Evolutionary conservation across 139 green algal species (phyloP).

Genomic region (Micromonas commoda): DNA sequence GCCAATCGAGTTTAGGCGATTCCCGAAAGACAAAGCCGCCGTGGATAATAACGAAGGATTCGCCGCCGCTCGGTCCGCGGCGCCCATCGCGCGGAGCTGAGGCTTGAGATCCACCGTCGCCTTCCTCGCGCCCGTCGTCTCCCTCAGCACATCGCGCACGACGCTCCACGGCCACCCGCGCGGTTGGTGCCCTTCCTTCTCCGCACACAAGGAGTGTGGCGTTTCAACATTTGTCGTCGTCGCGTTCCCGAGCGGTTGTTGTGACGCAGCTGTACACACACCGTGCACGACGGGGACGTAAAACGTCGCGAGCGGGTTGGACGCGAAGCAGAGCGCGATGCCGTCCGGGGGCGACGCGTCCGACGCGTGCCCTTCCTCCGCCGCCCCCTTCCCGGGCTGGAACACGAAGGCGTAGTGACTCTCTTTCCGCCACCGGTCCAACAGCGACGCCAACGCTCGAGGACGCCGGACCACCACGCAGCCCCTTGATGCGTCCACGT

Average conservation of each 20-base stretch:
- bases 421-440: too few relatives aligned
- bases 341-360: too few relatives aligned
- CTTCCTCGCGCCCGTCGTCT: neutral
- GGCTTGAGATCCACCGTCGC: slow-evolving; percentile 12
- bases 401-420: neutral
- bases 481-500: too few relatives aligned
- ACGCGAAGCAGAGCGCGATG: neutral
- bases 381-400: too few relatives aligned
- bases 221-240: too few relatives aligned
- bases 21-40: neutral
- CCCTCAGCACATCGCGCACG: neutral
- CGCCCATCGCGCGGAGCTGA: neutral
- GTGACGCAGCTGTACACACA: too few relatives aligned
- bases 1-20: neutral
- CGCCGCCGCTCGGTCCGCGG: neutral
- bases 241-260: too few relatives aligned
- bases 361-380: too few relatives aligned
- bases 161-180: neutral
- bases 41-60: neutral
- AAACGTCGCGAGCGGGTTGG: neutral
- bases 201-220: too few relatives aligned
- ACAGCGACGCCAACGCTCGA: too few relatives aligned
- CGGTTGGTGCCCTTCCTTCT: too few relatives aligned
- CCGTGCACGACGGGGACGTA: neutral
- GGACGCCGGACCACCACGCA: too few relatives aligned